Evolutionary conservation across 2,329 filamentous ascomycete genomes (phyloP), one percentile per base, ranked within the genome.

Genomic region (Reticulascus tulasneorum): DNA sequence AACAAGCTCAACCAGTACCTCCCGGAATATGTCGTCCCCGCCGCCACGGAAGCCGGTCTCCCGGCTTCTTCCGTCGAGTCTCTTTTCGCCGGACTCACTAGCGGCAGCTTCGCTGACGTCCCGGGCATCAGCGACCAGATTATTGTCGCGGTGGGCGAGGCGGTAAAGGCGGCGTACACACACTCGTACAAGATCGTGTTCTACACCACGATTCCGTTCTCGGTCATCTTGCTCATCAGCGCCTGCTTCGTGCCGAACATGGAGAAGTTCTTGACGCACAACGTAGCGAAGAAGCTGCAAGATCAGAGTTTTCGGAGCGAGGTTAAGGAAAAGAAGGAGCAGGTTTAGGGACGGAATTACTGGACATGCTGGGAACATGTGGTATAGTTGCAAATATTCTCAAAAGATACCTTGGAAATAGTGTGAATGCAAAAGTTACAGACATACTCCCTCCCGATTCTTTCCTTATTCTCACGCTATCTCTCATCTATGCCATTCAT

Each of bases 121-220:
- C 57, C 58, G 0, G 58, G 54, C 4, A 56, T 67, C 15, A 63
- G 49, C 10, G 35, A 53, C 1, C 40, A 47, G n/a, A 54, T 67
- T 25, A 44, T 53, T 19, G 47, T 38, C 4, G 60, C 60, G 0
- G 61, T 66, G 1, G 52, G 44, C 3, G 37, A 42, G 1, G 60
- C 63, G 16, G 42, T 62, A 8, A 59, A 62, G 43, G 51, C 53
- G 9, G 64, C 65, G n/a, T 69, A 72, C 46, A 49, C 56, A 6
- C 38, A 56, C n/a, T 61, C 63, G 4, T 70, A 72, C 49, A 52
- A 54, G 36, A 57, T 60, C 4, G 67, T 74, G 2, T 73, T 65
- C 25, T 59, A 56, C 38, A 48, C 52, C 21, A 59, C 54, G 9
- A 61, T 66, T 23, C 61, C 63, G 6, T 67, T 63, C 52, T 66